phyloP scores from a whole-genome alignment of 2,329 filamentous ascomycete species.

The Colletotrichum tamarilloi region DNA sequence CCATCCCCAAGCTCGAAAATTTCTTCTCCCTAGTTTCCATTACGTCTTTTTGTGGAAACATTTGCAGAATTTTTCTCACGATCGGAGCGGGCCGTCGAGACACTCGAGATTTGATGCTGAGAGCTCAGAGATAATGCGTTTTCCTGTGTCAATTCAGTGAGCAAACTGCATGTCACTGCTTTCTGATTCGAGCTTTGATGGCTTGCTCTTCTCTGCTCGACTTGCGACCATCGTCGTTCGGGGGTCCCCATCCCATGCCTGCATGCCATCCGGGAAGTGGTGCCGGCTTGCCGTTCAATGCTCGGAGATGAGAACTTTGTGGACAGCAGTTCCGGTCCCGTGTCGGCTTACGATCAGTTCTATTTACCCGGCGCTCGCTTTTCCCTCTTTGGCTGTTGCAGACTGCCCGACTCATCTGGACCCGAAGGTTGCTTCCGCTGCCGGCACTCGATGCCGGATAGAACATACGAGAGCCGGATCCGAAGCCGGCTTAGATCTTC shows the following conservation, averaged over 20 bases:
- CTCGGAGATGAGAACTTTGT: constrained; percentile 5
- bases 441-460: not conserved
- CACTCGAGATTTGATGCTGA: not conserved
- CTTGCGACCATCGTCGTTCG: not conserved
- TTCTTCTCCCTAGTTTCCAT: constrained; percentile 24
- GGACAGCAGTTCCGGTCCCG: constrained; percentile 1
- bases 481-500: not conserved
- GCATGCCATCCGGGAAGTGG: not conserved
- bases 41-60: constrained; percentile 32
- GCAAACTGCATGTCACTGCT: not conserved
- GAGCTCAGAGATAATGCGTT: not conserved
- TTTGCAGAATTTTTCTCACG: constrained; percentile 24
- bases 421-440: not conserved
- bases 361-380: not conserved
- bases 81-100: constrained; percentile 25
- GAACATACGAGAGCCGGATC: not conserved
- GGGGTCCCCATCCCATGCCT: too few species aligned
- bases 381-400: not conserved
- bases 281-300: constrained; percentile 3
- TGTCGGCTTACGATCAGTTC: constrained; percentile 9
- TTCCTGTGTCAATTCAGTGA: not conserved
- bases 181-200: too few species aligned
- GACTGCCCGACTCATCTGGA: not conserved
- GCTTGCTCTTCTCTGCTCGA: too few species aligned
- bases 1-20: constrained; percentile 1